Base-by-base conservation (phyloP, 441 rosid genomes). In the Aleurites moluccanus region DNA sequence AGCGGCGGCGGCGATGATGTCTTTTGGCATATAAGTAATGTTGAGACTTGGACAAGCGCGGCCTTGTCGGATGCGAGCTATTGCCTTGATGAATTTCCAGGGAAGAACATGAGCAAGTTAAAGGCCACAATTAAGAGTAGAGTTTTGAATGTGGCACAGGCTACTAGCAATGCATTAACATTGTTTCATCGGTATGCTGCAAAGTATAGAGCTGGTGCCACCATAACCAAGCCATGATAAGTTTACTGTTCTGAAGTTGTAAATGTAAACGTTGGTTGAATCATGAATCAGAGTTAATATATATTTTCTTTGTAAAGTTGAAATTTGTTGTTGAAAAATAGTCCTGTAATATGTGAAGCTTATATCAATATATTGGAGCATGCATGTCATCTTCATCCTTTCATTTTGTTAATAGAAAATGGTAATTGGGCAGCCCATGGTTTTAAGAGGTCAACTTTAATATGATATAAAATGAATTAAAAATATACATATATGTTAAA, bases 91-190 rank as follows among this genome's bases (percentile, higher is more conserved):
- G 83, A 84, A 62, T 86, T 90, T 50, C 89, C 89, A 0, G 92
- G 83, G 27, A 83, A 57, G 55, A 83, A 78, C 52, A 87, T 86
- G 90, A 82, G 88, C 72, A 94, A 89, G 74, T 67, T 88, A 50
- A 90, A 83, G 79, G 98, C 97, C 38, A 83, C 88, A 1, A 87
- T 90, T 47, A 94, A 83, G 78, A 89, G 87, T 16, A 91, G 86
- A 79, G 93, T 92, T 62, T 70, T 86, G 90, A 89, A 94, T 40
- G 88, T 90, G 71, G 97, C 88, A 38, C 91, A 92, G 84, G 80
- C 87, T 45, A 80, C 95, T 1, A 90, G 98, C 83, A 94, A 90
- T 63, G 96, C 97, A 1, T 78, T 94, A 65, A 88, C 88, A 27
- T 82, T 92, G 83, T 90, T 94, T 78, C 88, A 88, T 33, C 81